Percentiles rank a stretch among this genome's conserved stretches.
phyloP scores from a whole-genome alignment of 1,139 yeast genomes.

The Nadsonia commutata region DNA sequence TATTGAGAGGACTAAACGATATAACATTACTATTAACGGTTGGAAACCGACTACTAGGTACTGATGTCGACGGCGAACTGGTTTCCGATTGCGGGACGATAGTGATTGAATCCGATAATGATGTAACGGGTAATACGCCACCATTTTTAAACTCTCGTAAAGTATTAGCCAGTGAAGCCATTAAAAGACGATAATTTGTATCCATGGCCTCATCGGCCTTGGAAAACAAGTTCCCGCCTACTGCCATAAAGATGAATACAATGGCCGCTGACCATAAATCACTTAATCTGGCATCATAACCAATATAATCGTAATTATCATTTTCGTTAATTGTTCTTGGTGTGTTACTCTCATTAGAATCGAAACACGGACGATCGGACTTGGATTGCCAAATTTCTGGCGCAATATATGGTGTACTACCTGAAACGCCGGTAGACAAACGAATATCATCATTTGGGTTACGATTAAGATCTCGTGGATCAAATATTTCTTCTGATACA shows the following conservation, averaged over 20 bases:
- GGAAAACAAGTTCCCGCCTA: slow-evolving; percentile 21
- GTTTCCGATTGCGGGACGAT: no score
- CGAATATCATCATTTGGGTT: slow-evolving; percentile 4
- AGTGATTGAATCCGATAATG: no score
- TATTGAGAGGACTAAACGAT: no score
- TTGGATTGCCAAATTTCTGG: slow-evolving; percentile 41
- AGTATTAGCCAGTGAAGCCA: slow-evolving; percentile 22
- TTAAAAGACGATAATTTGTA: slow-evolving; percentile 13
- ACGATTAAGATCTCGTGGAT: slow-evolving; percentile 11
- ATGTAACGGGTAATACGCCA: no score
- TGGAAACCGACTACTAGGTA: no score
- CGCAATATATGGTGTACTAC: slow-evolving; percentile 61
- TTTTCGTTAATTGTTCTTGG: no score
- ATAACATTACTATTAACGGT: no score
- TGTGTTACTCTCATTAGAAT: not conserved
- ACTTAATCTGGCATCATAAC: slow-evolving; percentile 36
- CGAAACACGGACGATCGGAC: slow-evolving; percentile 10
- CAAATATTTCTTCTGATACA: slow-evolving; percentile 46
- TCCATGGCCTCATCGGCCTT: slow-evolving; percentile 19
- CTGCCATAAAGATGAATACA: slow-evolving; percentile 73
- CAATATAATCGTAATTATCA: slow-evolving; percentile 1
- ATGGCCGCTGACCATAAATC: slow-evolving; percentile 50
- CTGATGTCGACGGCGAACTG: no score
- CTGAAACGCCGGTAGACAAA: slow-evolving; percentile 24
- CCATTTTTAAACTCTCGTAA: no score